phyloP scores from a whole-genome alignment of 164 flowering plant species.

The Cinnamomum chago region DNA sequence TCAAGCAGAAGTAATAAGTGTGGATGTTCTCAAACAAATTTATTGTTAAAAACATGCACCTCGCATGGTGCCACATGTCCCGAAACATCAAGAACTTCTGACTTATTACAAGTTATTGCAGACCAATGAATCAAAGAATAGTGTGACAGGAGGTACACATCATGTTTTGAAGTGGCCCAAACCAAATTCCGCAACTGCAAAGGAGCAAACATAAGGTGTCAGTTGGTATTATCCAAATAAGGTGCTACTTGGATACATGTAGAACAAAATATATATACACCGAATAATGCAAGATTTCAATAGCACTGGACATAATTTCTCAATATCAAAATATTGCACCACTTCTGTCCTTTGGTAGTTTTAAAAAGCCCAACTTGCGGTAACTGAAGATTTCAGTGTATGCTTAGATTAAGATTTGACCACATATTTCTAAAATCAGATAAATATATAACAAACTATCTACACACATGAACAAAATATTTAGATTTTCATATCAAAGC shows the following conservation, averaged over 20 bases:
- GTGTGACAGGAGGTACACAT: slow-evolving; percentile 19
- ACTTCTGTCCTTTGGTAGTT: too few relatives aligned
- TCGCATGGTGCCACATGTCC: slow-evolving; percentile 26
- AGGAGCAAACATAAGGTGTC: background rate
- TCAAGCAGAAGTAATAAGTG: background rate
- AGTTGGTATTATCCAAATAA: background rate
- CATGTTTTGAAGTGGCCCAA: slow-evolving; percentile 21
- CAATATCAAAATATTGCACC: background rate
- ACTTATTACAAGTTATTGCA: slow-evolving; percentile 9
- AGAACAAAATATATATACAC: background rate
- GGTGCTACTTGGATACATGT: too few relatives aligned
- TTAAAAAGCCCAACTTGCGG: too few relatives aligned
- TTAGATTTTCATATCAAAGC: too few relatives aligned
- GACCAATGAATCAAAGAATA: slow-evolving; percentile 19
- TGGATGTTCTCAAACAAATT: background rate
- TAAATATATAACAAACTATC: too few relatives aligned
- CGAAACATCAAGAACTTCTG: slow-evolving; percentile 17
- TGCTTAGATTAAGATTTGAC: too few relatives aligned
- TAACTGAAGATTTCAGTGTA: too few relatives aligned
- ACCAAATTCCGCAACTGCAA: slow-evolving; percentile 20
- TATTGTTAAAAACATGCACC: slow-evolving; percentile 23
- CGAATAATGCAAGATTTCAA: background rate
- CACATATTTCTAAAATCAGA: too few relatives aligned
- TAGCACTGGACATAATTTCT: background rate
- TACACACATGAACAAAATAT: too few relatives aligned